Evolutionary conservation across 179 eudicot species (phyloP), one percentile per base, ranked within the genome.

Genomic region (Silene coronaria): DNA sequence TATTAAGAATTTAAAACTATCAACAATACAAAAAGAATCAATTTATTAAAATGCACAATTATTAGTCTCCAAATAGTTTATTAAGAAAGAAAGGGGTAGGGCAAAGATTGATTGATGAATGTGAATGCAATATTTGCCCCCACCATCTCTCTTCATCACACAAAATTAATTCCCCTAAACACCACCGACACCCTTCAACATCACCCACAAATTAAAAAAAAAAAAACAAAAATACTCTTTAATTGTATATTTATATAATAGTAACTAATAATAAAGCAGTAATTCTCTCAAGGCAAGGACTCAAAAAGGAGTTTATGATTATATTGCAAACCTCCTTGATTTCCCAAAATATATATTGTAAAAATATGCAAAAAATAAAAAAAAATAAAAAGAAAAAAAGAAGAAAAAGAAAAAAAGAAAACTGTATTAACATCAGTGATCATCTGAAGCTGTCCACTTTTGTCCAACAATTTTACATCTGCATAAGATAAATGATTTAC

Each of bases 31-130:
- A 77, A 36, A 79, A 79, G 21, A 53, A 53, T 72, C 57, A 67
- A 76, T 70, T 80, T 79, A 79, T 70, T 79, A 76, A 82, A 81
- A 76, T 81, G 76, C 84, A 84, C 81, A 84, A 70, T 77, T 76
- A 78, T 53, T 53, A 53, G 64, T 73, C 61, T 74, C 65, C 78
- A 67, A 75, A 75, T 55, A 27, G 26, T 77, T 79, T 76, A 78
- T 79, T 53, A 16, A 1, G 76, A 67, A 60, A 58, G 34, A 70
- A 72, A 75, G 63, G 71, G 57, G 72, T 66, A 36, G 79, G 74
- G 60, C 82, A 84, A 81, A 73, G 77, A 19, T 72, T 51, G 73
- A 19, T 45, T 51, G 73, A 19, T 45, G 59, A 78, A 75, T 72
- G 79, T 46, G 74, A 72, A 17, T 53, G 58, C 19, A 14, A 53